Percentiles rank a stretch among this genome's conserved stretches.
phyloP scores from a whole-genome alignment of 805 yeast species.

The Metschnikowia bowlesiae region DNA sequence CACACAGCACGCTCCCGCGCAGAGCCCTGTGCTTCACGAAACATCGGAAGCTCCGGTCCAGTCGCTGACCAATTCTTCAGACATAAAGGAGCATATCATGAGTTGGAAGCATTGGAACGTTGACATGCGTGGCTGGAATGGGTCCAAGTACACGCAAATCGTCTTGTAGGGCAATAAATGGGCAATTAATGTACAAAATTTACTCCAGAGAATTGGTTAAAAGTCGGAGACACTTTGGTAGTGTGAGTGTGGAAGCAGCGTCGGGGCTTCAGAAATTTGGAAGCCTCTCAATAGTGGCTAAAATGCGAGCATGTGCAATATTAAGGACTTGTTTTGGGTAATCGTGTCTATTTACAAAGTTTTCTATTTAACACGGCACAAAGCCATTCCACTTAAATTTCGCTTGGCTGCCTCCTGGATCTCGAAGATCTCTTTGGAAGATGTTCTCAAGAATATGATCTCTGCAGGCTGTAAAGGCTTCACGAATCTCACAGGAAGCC shows the following conservation, averaged over 20 bases:
- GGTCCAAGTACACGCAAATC: conserved; percentile 44
- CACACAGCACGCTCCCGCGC: conserved; percentile 28
- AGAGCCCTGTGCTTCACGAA: conserved; percentile 25
- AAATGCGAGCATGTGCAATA: too few relatives aligned
- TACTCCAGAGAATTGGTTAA: too few relatives aligned
- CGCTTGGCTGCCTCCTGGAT: conserved; percentile 81
- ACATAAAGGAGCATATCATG: conserved; percentile 53
- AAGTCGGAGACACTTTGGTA: too few relatives aligned
- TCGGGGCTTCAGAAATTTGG: too few relatives aligned
- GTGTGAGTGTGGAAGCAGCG: too few relatives aligned
- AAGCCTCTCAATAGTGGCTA: too few relatives aligned
- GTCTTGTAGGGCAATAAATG: conserved; percentile 16
- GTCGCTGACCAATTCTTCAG: conserved; percentile 33
- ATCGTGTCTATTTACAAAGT: conserved; percentile 8
- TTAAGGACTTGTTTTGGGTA: not conserved
- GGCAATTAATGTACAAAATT: too few relatives aligned
- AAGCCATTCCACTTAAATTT: conserved; percentile 67
- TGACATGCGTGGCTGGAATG: conserved; percentile 82
- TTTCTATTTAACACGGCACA: conserved; percentile 64
- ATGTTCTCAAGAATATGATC: conserved; percentile 61
- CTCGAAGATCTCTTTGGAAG: conserved; percentile 53
- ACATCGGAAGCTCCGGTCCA: conserved; percentile 11
- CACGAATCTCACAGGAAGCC: conserved; percentile 68
- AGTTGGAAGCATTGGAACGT: conserved; percentile 84
- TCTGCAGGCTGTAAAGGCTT: conserved; percentile 88